Conservation (phyloP, 495 filamentous ascomycete genomes). For the Platismatia glauca region DNA sequence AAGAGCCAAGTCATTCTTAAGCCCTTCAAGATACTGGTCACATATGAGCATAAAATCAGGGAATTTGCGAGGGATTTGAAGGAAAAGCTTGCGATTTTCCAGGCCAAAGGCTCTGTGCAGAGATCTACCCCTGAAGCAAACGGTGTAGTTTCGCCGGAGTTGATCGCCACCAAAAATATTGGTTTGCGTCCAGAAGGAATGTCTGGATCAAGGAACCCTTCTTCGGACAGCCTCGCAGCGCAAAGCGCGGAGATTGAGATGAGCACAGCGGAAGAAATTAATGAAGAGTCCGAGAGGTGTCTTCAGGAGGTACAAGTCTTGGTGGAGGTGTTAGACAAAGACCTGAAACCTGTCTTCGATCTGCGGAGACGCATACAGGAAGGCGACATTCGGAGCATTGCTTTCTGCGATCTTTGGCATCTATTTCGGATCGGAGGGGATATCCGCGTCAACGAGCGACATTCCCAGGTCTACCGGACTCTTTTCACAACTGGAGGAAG, state of each 20-base stretch:
- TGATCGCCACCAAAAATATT: too few relatives aligned
- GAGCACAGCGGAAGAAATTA: not conserved
- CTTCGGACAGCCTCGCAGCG: too few relatives aligned
- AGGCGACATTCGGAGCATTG: not conserved
- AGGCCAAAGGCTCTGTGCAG: too few relatives aligned
- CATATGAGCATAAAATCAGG: not conserved
- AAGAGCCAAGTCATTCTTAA: not conserved
- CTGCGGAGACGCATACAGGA: not conserved
- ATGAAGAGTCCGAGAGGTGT: not conserved
- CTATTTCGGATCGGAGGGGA: not conserved
- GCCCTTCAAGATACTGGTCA: not conserved
- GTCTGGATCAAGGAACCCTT: too few relatives aligned
- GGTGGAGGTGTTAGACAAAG: not conserved
- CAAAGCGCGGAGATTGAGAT: too few relatives aligned
- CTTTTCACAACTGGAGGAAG: too few relatives aligned
- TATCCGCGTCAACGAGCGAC: not conserved
- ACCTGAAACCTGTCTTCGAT: not conserved
- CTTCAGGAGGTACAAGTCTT: not conserved
- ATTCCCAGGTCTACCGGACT: too few relatives aligned
- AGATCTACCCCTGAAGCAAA: too few relatives aligned
- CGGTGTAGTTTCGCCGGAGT: too few relatives aligned
- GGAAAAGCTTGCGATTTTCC: too few relatives aligned
- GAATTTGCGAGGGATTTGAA: too few relatives aligned
- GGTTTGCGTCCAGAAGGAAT: too few relatives aligned
- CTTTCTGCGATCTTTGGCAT: not conserved